Conservation (phyloP, 2,329 filamentous ascomycete species). For the Venturia carpophila region DNA sequence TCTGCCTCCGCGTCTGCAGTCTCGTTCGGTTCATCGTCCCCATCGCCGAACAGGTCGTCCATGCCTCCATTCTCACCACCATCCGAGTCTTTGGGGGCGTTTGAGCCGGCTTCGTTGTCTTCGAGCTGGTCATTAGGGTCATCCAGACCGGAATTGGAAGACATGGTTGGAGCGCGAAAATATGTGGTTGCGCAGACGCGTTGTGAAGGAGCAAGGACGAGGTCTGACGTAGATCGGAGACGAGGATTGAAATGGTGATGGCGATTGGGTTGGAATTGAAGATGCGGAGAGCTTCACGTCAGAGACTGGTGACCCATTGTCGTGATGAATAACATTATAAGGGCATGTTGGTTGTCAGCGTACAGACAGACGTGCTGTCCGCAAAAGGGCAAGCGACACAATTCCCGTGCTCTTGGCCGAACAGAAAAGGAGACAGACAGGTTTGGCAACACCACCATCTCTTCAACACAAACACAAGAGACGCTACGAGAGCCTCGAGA, state of each 20-base stretch:
- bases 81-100: neutral
- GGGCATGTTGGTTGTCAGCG: neutral
- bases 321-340: neutral
- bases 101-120: neutral
- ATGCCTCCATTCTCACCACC: slow-evolving; percentile 24
- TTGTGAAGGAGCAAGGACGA: slow-evolving; percentile 5
- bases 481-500: neutral
- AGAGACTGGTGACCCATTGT: neutral
- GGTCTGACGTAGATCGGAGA: neutral
- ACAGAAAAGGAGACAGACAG: neutral
- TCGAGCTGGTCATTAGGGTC: slow-evolving; percentile 3
- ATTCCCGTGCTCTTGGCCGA: slow-evolving; percentile 7
- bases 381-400: neutral
- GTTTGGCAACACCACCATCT: neutral
- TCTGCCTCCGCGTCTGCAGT: slow-evolving; percentile 30
- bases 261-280: neutral
- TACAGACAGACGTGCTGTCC: neutral
- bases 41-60: slow-evolving; percentile 42
- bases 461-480: slow-evolving; percentile 5
- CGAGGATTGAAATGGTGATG: neutral
- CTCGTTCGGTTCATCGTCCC: slow-evolving; percentile 29
- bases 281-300: neutral
- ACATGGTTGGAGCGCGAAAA: neutral
- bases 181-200: neutral
- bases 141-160: neutral